phyloP scores from a whole-genome alignment of 495 filamentous ascomycete genomes.

The Parmelia sp. region DNA sequence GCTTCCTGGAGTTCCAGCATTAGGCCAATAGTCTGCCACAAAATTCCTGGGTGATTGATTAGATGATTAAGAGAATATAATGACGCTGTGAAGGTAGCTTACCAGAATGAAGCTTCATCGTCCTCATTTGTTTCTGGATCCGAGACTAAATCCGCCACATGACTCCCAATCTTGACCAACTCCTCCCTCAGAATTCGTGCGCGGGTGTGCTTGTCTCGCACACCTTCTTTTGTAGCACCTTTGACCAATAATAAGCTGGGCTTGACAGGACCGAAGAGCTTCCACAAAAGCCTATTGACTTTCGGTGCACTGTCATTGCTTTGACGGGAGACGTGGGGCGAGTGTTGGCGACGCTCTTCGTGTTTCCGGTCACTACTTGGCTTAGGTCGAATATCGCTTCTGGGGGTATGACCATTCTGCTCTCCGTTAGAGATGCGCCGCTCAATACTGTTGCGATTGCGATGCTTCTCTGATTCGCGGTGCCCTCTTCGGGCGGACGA shows the following conservation, averaged over 20 bases:
- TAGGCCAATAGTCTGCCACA: constrained; percentile 47
- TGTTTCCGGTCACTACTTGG: constrained; percentile 33
- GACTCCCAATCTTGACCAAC: constrained; percentile 45
- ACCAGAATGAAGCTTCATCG: constrained; percentile 44
- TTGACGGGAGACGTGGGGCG: constrained; percentile 31
- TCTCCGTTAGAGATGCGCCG: constrained; percentile 33
- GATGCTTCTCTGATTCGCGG: constrained; percentile 47
- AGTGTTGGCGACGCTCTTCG: constrained; percentile 33
- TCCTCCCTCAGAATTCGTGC: constrained; percentile 47
- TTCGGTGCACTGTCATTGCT: constrained; percentile 22
- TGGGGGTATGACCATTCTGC: constrained; percentile 39
- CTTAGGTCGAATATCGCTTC: constrained; percentile 40
- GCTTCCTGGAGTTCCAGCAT: constrained; percentile 40
- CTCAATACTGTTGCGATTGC: constrained; percentile 42
- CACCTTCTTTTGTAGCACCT: constrained; percentile 56
- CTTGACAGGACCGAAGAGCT: constrained; percentile 54
- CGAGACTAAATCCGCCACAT: constrained; percentile 38
- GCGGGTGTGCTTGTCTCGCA: constrained; percentile 53
- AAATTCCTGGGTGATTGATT: constrained; percentile 36
- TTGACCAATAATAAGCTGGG: constrained; percentile 52
- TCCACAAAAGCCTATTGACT: constrained; percentile 48
- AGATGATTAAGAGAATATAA: background rate
- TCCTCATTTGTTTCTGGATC: constrained; percentile 14
- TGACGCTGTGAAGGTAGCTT: constrained; percentile 24
- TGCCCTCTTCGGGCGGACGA: constrained; percentile 42